Evolutionary conservation across 164 flowering plant species (phyloP), one percentile per base, ranked within the genome.

Genomic region (Vitis rotundifolia): DNA sequence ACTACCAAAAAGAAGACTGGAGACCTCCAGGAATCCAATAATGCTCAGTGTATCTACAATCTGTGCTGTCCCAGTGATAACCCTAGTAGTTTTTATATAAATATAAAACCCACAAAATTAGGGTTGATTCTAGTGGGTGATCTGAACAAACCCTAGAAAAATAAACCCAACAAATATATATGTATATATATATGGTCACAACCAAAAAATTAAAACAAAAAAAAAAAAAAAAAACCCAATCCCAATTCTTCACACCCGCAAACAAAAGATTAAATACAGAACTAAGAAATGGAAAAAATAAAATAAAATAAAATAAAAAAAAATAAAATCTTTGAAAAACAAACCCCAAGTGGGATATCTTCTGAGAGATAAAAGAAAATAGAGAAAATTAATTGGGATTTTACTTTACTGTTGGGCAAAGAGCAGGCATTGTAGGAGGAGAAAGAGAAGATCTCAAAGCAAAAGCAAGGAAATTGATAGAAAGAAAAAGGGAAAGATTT

Each of bases 81-180:
- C 77, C 73, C 77, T 59, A 75, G 66, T 49, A 64, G 54, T 7
- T 53, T 16, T n/a, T 13, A 9, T 13, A 9, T 10, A 9, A 28
- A 15, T 60, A 54, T 29, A 65, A 70, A 75, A 70, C 70, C 49
- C 69, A 37, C 67, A 70, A 66, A 70, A 66, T 65, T 70, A 70
- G 77, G 73, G 73, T 60, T 64, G 49, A 48, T 44, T 28, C 65
- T 13, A 48, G 70, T 58, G 44, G 63, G 49, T 58, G 73, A 75
- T 70, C 69, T 47, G 63, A 64, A 49, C 67, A 75, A 66, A 70
- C 77, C 77, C 73, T 66, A 66, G 61, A 48, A 51, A 51, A 59
- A 56, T 26, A 28, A 50, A 65, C 49, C 44, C 52, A 64, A 52
- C 29, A 28, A 62, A 14, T 19, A 54, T 22, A 22, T 22, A 22